Base-by-base conservation (phyloP, 306 rosid genomes). In the Ochetophila trinervis region DNA sequence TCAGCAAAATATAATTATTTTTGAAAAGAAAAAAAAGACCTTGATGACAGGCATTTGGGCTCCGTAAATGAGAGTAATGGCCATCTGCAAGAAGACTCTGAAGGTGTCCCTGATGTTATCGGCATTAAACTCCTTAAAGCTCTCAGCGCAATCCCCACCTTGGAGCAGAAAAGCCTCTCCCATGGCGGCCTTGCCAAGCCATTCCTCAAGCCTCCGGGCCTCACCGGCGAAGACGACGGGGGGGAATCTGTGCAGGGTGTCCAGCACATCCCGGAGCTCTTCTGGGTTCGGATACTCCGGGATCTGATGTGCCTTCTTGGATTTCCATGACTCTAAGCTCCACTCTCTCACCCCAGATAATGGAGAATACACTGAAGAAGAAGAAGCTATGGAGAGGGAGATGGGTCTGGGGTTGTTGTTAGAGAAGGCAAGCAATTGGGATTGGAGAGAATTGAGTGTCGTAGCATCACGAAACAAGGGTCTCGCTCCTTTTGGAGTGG, bases 101-200 rank as follows among this genome's bases (percentile, higher is more conserved):
- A 79, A 75, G 0, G 77, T 74, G 35, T 71, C 80, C 69, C 77
- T 70, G 20, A 70, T 74, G 34, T 79, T 74, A 27, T 56, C 67
- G 32, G 80, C 96, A 74, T 70, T 82, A 60, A 86, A 89, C 68
- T 89, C 96, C 85, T 88, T 86, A 82, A 88, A 88, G 73, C 93
- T 89, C 83, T 89, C 96, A 5, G 96, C 96, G 21, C 90, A 89
- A 40, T 74, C 83, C 35, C 79, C 83, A 0, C 83, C 83, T 20
- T 79, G 83, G 40, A 79, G 83, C 49, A 79, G 32, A 65, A 79
- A 79, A 0, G 83, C 83, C 64, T 79, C 73, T 1, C 83, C 83
- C 44, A 53, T 23, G 7, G 79, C 83, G 19, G 83, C 79, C 76
- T 79, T 75, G 14, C 76, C 83, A 16, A 79, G 79, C 51, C 68